These are phyloP conservation scores for Xylaria telfairii DNA, from an alignment of 495 filamentous ascomycete species.

Conservation along the genomic window DNA sequence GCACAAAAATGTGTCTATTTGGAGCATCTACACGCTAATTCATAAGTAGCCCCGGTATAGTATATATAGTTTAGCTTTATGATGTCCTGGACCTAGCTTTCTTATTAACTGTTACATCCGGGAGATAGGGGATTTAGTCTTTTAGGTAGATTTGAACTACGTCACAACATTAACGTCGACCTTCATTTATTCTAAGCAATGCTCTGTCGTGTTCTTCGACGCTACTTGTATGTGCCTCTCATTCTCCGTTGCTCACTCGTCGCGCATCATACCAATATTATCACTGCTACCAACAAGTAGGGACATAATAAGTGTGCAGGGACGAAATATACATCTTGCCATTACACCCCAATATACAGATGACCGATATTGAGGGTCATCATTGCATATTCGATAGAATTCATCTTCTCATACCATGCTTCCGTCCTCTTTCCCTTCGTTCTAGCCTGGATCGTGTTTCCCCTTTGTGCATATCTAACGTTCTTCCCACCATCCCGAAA, in stretches of 20 bases:
- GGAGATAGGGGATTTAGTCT: no score
- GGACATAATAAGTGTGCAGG: background rate
- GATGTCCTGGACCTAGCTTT: background rate
- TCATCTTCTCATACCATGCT: background rate
- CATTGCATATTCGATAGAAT: background rate
- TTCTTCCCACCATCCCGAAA: constrained; percentile 29
- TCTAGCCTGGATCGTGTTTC: constrained; percentile 13
- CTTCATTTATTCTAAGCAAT: background rate
- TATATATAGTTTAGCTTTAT: background rate
- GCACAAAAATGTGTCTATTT: no score
- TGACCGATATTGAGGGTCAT: background rate
- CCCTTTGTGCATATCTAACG: constrained; percentile 22
- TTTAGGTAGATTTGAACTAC: background rate
- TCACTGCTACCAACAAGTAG: background rate
- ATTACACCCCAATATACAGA: constrained; percentile 16
- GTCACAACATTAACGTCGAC: background rate
- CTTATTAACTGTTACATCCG: background rate
- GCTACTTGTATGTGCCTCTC: background rate
- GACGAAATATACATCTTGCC: constrained; percentile 1
- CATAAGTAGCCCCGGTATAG: background rate
- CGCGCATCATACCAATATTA: background rate
- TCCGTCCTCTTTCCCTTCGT: background rate
- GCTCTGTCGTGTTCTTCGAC: background rate
- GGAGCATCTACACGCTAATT: background rate
- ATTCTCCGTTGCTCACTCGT: background rate